A percentile compares a stretch with the other conserved stretches of the same genome.
Conservation (phyloP, 148 eudicot genomes). For the Dysphania ambrosioides region DNA sequence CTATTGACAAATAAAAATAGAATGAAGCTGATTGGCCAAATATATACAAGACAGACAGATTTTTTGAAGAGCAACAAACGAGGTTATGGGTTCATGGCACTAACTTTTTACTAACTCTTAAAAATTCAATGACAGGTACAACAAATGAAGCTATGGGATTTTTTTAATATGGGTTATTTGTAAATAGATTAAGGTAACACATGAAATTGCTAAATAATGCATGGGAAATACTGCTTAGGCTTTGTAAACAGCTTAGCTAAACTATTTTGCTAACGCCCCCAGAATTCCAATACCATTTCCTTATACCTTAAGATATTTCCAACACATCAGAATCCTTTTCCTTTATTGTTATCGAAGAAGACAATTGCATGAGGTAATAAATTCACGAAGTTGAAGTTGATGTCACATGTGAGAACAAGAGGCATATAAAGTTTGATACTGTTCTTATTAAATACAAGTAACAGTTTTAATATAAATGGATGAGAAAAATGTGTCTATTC, state of each 20-base stretch:
- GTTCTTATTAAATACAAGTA: too few relatives aligned
- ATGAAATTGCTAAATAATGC: too few relatives aligned
- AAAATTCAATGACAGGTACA: not conserved
- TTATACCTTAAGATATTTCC: not conserved
- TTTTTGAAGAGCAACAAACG: not conserved
- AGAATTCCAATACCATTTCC: not conserved
- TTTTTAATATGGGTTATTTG: not conserved
- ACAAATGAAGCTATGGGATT: not conserved
- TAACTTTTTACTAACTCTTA: not conserved
- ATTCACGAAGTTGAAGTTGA: too few relatives aligned
- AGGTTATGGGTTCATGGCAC: not conserved
- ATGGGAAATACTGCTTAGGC: not conserved
- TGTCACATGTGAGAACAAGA: too few relatives aligned
- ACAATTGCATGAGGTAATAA: too few relatives aligned
- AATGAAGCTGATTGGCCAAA: slow-evolving; percentile 5
- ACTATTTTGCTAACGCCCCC: not conserved
- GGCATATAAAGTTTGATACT: too few relatives aligned
- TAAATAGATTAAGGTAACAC: not conserved
- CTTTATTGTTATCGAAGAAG: not conserved
- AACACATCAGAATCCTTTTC: not conserved
- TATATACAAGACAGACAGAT: not conserved
- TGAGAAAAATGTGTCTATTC: too few relatives aligned
- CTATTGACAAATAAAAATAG: slow-evolving; percentile 41
- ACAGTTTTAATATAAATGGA: too few relatives aligned
- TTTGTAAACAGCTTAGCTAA: not conserved